phyloP scores from a whole-genome alignment of 306 rosid genomes.

The Morella rubra region DNA sequence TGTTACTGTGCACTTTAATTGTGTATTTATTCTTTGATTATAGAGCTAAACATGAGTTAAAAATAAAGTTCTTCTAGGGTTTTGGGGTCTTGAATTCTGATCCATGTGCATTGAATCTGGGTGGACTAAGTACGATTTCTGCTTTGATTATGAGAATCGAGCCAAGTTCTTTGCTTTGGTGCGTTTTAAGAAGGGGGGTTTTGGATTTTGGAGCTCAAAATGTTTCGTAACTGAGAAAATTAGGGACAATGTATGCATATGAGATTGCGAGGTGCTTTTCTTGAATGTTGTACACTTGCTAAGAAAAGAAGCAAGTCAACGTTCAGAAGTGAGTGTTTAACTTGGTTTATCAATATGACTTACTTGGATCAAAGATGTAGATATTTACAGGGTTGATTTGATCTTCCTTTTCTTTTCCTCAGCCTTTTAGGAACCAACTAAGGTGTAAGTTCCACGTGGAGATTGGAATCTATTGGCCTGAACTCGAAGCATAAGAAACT shows the following conservation, averaged over 20 bases:
- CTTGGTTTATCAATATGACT: conserved; percentile 5
- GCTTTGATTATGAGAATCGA: conserved; percentile 36
- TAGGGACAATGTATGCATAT: conserved; percentile 17
- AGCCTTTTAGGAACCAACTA: conserved; percentile 11
- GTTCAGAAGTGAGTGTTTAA: conserved; percentile 5
- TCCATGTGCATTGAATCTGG: conserved; percentile 26
- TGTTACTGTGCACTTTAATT: conserved; percentile 20
- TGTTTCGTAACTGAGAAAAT: conserved; percentile 28
- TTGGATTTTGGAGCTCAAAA: conserved; percentile 19
- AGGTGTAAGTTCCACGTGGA: conserved; percentile 15
- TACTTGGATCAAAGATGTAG: conserved; percentile 13
- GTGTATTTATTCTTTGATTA: neutral
- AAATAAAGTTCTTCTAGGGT: conserved; percentile 2
- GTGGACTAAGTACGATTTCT: conserved; percentile 24
- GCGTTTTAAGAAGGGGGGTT: conserved; percentile 26
- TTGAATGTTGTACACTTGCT: conserved; percentile 14
- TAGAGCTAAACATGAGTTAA: conserved; percentile 22
- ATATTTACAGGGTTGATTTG: conserved; percentile 9
- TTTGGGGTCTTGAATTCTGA: conserved; percentile 21
- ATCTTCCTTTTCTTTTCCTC: neutral
- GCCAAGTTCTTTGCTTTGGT: conserved; percentile 25
- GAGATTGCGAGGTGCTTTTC: conserved; percentile 1
- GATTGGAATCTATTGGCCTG: conserved; percentile 13
- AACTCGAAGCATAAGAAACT: neutral
- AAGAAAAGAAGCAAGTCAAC: conserved; percentile 17